Conservation (phyloP, 805 yeast species). For the Nakazawaea pomicola region DNA sequence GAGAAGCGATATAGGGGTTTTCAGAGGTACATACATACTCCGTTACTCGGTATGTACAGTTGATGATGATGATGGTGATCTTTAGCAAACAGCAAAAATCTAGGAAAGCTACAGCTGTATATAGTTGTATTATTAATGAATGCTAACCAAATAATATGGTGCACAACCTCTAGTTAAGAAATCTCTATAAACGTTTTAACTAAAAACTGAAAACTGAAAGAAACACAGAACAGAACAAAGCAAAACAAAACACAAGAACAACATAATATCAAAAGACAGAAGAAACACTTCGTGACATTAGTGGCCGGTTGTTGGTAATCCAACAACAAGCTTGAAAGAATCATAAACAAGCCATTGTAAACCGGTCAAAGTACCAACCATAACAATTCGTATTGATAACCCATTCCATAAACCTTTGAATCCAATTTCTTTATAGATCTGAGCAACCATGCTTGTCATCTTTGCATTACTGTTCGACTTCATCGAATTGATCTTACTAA, state of each 20-base stretch:
- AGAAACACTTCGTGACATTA: too few species aligned
- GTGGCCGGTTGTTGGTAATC: conserved; percentile 13
- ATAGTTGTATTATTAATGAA: too few species aligned
- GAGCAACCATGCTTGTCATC: neutral
- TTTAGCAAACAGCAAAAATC: too few species aligned
- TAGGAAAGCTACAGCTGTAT: too few species aligned
- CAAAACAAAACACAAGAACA: neutral
- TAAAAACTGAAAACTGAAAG: neutral
- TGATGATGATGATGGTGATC: too few species aligned
- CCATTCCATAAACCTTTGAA: conserved; percentile 14
- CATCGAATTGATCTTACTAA: conserved; percentile 10
- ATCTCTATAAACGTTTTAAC: neutral
- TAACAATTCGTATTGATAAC: conserved; percentile 8
- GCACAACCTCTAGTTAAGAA: too few species aligned
- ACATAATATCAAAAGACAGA: neutral
- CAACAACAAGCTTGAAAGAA: conserved; percentile 10
- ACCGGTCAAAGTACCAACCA: conserved; percentile 14
- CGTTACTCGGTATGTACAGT: too few species aligned
- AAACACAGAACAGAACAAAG: neutral
- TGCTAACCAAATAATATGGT: too few species aligned
- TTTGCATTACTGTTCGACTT: neutral
- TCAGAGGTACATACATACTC: too few species aligned
- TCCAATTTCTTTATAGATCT: conserved; percentile 12
- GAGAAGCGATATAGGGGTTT: too few species aligned
- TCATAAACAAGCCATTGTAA: conserved; percentile 13